Base-by-base conservation (phyloP, 768 basidiomycete genomes). In the Boletellus sp. region DNA sequence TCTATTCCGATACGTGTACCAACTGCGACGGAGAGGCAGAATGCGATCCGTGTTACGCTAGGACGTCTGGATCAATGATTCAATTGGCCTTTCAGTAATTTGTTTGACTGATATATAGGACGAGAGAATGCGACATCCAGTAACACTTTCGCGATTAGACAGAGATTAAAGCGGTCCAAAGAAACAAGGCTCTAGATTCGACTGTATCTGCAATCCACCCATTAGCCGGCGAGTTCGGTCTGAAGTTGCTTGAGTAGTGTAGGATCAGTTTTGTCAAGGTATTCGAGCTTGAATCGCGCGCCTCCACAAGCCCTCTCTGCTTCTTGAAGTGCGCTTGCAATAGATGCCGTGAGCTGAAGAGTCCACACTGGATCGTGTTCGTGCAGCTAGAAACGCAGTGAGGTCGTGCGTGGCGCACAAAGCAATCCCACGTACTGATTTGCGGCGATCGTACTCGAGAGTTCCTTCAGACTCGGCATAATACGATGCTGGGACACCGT, bases 401-500 rank as follows among this genome's bases (percentile, higher is more conserved):
- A 44, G 42, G 53, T 52, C 38, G 28, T 17, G 35, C n/a, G 19
- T 45, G 46, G 31, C 13, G 45, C 13, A 50, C 4, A 24, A 23
- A 22, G 39, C 41, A 3, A 16, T 10, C 4, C 28, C 11, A 69
- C 78, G 32, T 64, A 93, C 92, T 49, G 72, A 70, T 71, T 83
- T 80, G 37, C 90, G 80, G 28, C 92, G 85, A n/a, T 75, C 70
- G 55, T 85, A 85, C 65, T 94, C 92, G 6, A 80, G 72, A 1
- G 87, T 90, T 8, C 78, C 84, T 64, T 87, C 77, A 10, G 79
- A 78, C n/a, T 76, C 77, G 34, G 78, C 75, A 59, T 79, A 88
- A 59, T 80, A 85, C 2, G 77, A 72, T 8, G 66, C 58, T 12
- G 85, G 83, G 2, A 84, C 75, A 46, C 73, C 76, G 49, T 83